These are phyloP conservation scores for Calonectria fujianensis DNA, from an alignment of 2,329 filamentous ascomycete genomes.

Conservation along the genomic window DNA sequence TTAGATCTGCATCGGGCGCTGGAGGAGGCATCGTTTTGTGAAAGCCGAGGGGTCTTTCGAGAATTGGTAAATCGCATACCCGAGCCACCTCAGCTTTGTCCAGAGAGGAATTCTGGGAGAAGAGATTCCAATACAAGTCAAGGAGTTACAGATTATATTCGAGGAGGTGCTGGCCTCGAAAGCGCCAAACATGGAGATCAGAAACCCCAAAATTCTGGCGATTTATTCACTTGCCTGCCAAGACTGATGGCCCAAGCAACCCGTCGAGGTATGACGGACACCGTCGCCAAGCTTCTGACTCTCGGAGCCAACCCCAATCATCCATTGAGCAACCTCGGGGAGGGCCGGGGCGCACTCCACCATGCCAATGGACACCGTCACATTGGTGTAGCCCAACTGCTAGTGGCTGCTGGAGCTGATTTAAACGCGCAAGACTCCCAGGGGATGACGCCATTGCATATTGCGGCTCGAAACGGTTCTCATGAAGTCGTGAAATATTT, in stretches of 20 bases:
- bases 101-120: not conserved
- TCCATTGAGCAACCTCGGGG: too few relatives aligned
- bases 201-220: not conserved
- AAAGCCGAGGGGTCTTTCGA: not conserved
- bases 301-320: slow-evolving; percentile 4
- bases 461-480: not conserved
- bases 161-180: not conserved
- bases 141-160: not conserved
- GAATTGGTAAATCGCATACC: slow-evolving; percentile 29
- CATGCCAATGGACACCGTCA: not conserved
- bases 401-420: not conserved
- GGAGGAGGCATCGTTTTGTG: slow-evolving; percentile 1
- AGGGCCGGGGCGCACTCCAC: not conserved
- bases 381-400: not conserved
- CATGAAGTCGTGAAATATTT: not conserved
- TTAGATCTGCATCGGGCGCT: slow-evolving; percentile 14
- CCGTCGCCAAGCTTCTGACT: not conserved
- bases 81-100: not conserved
- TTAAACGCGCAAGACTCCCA: not conserved
- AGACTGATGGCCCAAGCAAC: not conserved
- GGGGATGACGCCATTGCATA: not conserved
- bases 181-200: not conserved
- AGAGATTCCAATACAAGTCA: not conserved
- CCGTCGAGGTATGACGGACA: not conserved
- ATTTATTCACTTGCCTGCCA: not conserved